Conservation (phyloP, 495 filamentous ascomycete genomes). For the Tuber aestivum region DNA sequence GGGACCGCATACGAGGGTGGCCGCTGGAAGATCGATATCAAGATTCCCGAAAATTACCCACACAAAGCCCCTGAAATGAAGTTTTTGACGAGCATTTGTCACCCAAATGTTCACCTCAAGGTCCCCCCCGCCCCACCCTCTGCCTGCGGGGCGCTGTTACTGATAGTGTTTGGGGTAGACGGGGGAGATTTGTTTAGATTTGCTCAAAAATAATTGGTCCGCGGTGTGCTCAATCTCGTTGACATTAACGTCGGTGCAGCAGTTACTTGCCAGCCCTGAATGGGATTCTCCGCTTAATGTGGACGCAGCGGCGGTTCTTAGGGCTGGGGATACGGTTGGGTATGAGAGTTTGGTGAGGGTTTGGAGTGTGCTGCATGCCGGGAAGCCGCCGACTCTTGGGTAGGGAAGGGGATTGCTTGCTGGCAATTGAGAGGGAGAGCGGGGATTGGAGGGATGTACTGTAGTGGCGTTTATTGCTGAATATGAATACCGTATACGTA, state of each 20-base stretch:
- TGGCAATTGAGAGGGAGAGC: not conserved
- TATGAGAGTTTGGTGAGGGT: conserved; percentile 77
- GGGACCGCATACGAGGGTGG: conserved; percentile 52
- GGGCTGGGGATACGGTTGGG: conserved; percentile 67
- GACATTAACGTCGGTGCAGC: conserved; percentile 69
- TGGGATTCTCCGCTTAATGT: conserved; percentile 83
- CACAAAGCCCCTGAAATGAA: conserved; percentile 64
- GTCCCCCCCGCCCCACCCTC: conserved; percentile 19
- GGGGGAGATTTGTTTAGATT: conserved; percentile 88
- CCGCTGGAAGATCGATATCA: conserved; percentile 73
- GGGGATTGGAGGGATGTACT: not conserved
- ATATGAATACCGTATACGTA: conserved; percentile 1
- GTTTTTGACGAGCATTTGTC: conserved; percentile 76
- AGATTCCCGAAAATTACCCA: conserved; percentile 73
- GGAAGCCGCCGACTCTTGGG: conserved; percentile 11
- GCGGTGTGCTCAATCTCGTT: conserved; percentile 73
- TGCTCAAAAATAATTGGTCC: conserved; percentile 76
- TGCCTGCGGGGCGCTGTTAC: not conserved
- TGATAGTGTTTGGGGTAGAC: conserved; percentile 45
- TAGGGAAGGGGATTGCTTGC: not conserved
- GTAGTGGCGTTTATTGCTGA: not conserved
- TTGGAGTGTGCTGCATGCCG: conserved; percentile 53
- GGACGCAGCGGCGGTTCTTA: conserved; percentile 72
- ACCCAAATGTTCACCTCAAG: conserved; percentile 73
- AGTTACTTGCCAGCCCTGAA: conserved; percentile 69